These are phyloP conservation scores for Yarrowia keelungensis DNA, from an alignment of 805 yeast genomes.

Conservation along the genomic window DNA sequence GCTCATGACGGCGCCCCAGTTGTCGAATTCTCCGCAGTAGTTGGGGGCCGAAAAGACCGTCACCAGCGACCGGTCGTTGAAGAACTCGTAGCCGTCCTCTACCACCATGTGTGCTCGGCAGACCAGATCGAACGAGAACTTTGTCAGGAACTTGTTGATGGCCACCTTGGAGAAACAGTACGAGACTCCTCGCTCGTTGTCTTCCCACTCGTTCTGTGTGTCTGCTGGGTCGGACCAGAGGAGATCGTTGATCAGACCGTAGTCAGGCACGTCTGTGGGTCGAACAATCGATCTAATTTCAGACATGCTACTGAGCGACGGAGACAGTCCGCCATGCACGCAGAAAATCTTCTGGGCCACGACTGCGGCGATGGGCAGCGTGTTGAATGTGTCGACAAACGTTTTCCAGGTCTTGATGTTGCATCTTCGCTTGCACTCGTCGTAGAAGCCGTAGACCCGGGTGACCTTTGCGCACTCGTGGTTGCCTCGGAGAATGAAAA, in stretches of 20 bases:
- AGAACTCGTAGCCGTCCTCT: constrained; percentile 79
- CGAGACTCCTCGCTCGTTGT: constrained; percentile 83
- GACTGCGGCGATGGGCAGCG: constrained; percentile 92
- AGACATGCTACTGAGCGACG: constrained; percentile 73
- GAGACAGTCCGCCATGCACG: constrained; percentile 85
- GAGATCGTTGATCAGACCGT: constrained; percentile 76
- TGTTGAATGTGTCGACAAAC: constrained; percentile 93
- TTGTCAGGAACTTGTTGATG: constrained; percentile 74
- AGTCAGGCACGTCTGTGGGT: constrained; percentile 88
- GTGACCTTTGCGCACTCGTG: constrained; percentile 98
- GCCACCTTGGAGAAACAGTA: constrained; percentile 82
- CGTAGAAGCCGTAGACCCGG: constrained; percentile 95
- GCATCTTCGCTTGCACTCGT: constrained; percentile 95
- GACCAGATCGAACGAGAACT: constrained; percentile 79
- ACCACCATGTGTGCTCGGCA: constrained; percentile 91
- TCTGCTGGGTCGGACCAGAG: constrained; percentile 89
- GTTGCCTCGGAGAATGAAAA: constrained; percentile 90
- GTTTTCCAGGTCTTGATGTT: constrained; percentile 92
- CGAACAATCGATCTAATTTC: constrained; percentile 77
- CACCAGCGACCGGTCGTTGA: constrained; percentile 72
- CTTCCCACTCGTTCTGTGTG: constrained; percentile 84
- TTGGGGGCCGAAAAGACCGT: constrained; percentile 80
- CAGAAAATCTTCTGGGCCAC: constrained; percentile 95
- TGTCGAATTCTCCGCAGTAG: constrained; percentile 84
- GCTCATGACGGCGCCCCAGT: constrained; percentile 98